Conservation (phyloP, 441 rosid species). For the Raphanus hybrid region DNA sequence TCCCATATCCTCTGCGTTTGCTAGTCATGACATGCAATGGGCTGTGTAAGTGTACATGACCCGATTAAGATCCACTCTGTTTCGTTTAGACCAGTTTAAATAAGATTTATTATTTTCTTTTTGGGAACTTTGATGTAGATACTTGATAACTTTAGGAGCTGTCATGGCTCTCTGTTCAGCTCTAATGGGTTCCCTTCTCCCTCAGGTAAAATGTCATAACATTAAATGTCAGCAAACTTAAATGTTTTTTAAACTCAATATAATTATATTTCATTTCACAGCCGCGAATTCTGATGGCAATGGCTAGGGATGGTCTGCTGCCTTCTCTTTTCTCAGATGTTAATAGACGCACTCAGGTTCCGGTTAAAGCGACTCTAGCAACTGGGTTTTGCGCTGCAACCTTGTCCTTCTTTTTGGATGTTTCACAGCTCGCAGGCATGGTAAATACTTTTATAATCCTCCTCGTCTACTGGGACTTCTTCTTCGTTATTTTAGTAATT, state of each 20-base stretch:
- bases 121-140: slow-evolving; percentile 54
- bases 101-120: neutral
- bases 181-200: slow-evolving; percentile 93
- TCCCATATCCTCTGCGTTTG: slow-evolving; percentile 94
- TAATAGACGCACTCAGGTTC: slow-evolving; percentile 63
- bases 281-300: slow-evolving; percentile 87
- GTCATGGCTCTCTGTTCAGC: slow-evolving; percentile 95
- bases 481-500: neutral
- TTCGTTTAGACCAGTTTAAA: neutral
- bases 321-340: slow-evolving; percentile 79
- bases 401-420: slow-evolving; percentile 75
- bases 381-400: slow-evolving; percentile 70
- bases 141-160: slow-evolving; percentile 86
- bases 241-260: neutral
- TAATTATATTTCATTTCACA: slow-evolving; percentile 30
- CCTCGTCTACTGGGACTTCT: neutral
- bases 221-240: neutral
- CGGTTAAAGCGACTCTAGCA: slow-evolving; percentile 64
- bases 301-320: slow-evolving; percentile 85
- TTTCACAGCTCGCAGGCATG: slow-evolving; percentile 81
- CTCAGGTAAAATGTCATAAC: slow-evolving; percentile 67
- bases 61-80: neutral
- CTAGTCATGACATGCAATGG: slow-evolving; percentile 93
- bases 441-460: slow-evolving; percentile 42
- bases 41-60: slow-evolving; percentile 84